A percentile compares a stretch with the other conserved stretches of the same genome.
These are phyloP conservation scores for Zymoseptoria pseudotritici DNA, from an alignment of 2,329 filamentous ascomycete genomes.

Conservation along the genomic window DNA sequence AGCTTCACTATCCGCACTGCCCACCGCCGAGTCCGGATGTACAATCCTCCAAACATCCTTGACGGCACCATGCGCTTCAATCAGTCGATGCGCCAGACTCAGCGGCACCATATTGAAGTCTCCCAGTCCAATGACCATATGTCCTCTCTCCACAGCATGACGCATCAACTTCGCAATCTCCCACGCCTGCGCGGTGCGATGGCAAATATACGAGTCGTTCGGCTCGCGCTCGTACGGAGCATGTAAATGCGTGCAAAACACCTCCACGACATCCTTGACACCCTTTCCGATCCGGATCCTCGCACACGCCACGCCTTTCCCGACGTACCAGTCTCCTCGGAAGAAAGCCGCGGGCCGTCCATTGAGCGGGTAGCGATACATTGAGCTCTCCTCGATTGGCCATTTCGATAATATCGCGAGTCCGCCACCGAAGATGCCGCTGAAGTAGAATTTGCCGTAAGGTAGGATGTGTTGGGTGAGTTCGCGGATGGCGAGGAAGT, in stretches of 20 bases:
- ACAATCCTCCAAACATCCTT: conserved; percentile 77
- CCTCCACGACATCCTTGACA: conserved; percentile 63
- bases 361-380: conserved; percentile 84
- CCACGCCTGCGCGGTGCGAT: conserved; percentile 90
- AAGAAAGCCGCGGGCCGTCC: conserved; percentile 90
- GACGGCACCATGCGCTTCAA: conserved; percentile 70
- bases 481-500: conserved; percentile 71
- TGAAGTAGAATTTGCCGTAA: conserved; percentile 87
- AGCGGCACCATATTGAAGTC: conserved; percentile 96
- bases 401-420: conserved; percentile 83
- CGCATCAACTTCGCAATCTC: conserved; percentile 85
- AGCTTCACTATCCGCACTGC: conserved; percentile 58
- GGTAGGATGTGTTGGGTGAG: conserved; percentile 69
- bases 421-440: conserved; percentile 81
- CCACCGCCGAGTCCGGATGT: conserved; percentile 76
- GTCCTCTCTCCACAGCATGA: conserved; percentile 69
- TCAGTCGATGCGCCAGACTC: conserved; percentile 74
- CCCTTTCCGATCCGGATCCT: conserved; percentile 63
- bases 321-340: conserved; percentile 92
- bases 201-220: conserved; percentile 79
- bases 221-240: conserved; percentile 77
- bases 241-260: conserved; percentile 84
- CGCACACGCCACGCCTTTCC: conserved; percentile 85
- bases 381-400: conserved; percentile 83
- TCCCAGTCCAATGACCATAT: conserved; percentile 76